Evolutionary conservation across 805 yeast species (phyloP).

Genomic region (Lachancea nothofagi): DNA sequence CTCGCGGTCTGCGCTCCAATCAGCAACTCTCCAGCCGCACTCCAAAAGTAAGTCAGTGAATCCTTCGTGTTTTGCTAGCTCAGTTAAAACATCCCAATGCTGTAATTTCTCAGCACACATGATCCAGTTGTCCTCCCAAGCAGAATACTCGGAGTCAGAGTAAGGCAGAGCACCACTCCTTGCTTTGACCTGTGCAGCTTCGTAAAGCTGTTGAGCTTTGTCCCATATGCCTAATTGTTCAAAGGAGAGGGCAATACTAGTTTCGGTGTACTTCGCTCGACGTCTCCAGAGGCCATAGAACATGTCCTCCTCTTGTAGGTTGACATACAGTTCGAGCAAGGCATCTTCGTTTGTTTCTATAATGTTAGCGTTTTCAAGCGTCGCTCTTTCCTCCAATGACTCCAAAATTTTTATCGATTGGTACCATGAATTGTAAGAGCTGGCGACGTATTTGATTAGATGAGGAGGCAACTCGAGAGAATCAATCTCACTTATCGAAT

Average conservation of each 20-base stretch:
- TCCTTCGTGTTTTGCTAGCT: slow-evolving; percentile 95
- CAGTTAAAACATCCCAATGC: slow-evolving; percentile 97
- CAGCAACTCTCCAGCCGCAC: slow-evolving; percentile 99
- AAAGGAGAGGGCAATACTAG: slow-evolving; percentile 85
- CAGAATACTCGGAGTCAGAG: slow-evolving; percentile 87
- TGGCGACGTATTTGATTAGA: slow-evolving; percentile 79
- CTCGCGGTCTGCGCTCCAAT: slow-evolving; percentile 93
- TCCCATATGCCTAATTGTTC: slow-evolving; percentile 96
- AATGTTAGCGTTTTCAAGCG: slow-evolving; percentile 65
- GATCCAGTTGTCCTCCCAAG: slow-evolving; percentile 99
- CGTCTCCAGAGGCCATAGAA: slow-evolving; percentile 97
- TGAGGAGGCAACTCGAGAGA: slow-evolving; percentile 87
- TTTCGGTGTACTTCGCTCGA: slow-evolving; percentile 88
- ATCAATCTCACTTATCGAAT: slow-evolving; percentile 72
- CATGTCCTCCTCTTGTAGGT: slow-evolving; percentile 90
- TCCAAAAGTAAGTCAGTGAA: slow-evolving; percentile 92
- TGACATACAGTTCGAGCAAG: slow-evolving; percentile 78
- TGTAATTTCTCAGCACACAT: slow-evolving; percentile 93
- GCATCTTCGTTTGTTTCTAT: slow-evolving; percentile 88
- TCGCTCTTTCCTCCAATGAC: slow-evolving; percentile 52
- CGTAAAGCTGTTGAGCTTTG: slow-evolving; percentile 88
- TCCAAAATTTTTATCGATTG: slow-evolving; percentile 83
- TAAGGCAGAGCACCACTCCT: slow-evolving; percentile 92
- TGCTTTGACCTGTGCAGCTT: slow-evolving; percentile 94
- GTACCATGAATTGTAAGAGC: slow-evolving; percentile 87